Evolutionary conservation across 1,139 yeast species (phyloP), one percentile per base, ranked within the genome.

Genomic region (Yarrowia galli): DNA sequence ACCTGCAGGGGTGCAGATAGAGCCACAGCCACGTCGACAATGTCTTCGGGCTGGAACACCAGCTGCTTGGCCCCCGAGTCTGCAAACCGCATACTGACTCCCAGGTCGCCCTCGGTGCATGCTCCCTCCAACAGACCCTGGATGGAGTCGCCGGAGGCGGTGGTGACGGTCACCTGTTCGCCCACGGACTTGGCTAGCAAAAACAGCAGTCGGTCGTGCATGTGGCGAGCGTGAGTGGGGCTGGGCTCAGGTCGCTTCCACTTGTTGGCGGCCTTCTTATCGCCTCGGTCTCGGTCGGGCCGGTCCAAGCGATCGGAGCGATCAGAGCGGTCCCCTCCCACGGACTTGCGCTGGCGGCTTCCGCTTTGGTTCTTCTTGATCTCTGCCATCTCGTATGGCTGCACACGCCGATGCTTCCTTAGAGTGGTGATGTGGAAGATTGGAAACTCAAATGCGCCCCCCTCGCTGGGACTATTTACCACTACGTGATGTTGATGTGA

Each of bases 91-190:
- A 58, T 42, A 20, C 64, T 43, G 64, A 58, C 51, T 15, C 64
- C 64, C 23, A 58, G 42, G 49, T 61, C 66, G 89, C 89, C 69
- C 65, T 74, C 83, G 65, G 78, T 79, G 67, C 80, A 76, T 45
- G 84, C 84, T 54, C 82, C 79, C 38, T 80, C 78, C 70, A 91
- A 78, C 16, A 86, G 75, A n/a, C 97, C 97, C 48, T 80, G 79
- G 73, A 85, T 84, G 49, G 84, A 79, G 5, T 85, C 82, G 10
- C 95, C 96, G 1, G 89, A 83, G 28, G 86, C 79, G 3, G 88
- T 85, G 3, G 92, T 86, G 16, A 86, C 89, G 23, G 81, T 80
- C 28, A 85, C 86, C 40, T 79, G 79, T 48, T 83, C 81, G 18
- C 96, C 92, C 60, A 86, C 76, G 23, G 91, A 80, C 71, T 84